Conservation (phyloP, 805 yeast genomes). For the Debaryomyces tyrocola region DNA sequence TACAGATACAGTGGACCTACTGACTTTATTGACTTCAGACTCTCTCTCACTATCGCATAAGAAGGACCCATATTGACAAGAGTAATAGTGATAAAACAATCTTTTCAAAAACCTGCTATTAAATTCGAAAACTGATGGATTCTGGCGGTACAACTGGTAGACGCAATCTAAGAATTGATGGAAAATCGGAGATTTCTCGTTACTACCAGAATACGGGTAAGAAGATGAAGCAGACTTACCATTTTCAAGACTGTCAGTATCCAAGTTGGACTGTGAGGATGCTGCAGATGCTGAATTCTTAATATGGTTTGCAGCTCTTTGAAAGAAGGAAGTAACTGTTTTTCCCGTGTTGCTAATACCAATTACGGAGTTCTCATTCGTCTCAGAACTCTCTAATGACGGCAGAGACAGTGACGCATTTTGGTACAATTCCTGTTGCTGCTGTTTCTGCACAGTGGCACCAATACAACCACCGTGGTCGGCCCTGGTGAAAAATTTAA, state of each 20-base stretch:
- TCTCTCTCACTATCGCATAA: conserved; percentile 74
- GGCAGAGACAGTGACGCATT: conserved; percentile 1
- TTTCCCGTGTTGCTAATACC: conserved; percentile 20
- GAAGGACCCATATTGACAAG: conserved; percentile 95
- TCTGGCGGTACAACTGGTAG: conserved; percentile 72
- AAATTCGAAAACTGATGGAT: conserved; percentile 76
- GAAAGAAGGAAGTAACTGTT: conserved; percentile 36
- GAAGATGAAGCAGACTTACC: conserved; percentile 26
- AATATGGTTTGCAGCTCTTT: conserved; percentile 41
- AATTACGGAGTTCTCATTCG: conserved; percentile 1
- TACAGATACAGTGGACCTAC: conserved; percentile 64
- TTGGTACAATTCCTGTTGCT: conserved; percentile 8
- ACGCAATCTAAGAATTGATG: conserved; percentile 92
- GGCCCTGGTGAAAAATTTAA: conserved; percentile 78
- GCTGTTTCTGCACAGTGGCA: conserved; percentile 27
- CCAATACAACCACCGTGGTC: conserved; percentile 66
- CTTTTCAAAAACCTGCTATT: conserved; percentile 86
- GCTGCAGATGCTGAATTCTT: conserved; percentile 37
- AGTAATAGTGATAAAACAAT: conserved; percentile 80
- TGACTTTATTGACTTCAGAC: conserved; percentile 35
- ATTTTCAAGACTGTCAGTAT: conserved; percentile 24
- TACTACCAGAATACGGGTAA: conserved; percentile 36
- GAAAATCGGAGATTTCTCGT: conserved; percentile 74
- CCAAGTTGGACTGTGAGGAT: conserved; percentile 10
- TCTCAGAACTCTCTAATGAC: conserved; percentile 8